A percentile compares a stretch with the other conserved stretches of the same genome.
Evolutionary conservation across 306 rosid genomes (phyloP).

Genomic region (Pachyrhizus erosus): DNA sequence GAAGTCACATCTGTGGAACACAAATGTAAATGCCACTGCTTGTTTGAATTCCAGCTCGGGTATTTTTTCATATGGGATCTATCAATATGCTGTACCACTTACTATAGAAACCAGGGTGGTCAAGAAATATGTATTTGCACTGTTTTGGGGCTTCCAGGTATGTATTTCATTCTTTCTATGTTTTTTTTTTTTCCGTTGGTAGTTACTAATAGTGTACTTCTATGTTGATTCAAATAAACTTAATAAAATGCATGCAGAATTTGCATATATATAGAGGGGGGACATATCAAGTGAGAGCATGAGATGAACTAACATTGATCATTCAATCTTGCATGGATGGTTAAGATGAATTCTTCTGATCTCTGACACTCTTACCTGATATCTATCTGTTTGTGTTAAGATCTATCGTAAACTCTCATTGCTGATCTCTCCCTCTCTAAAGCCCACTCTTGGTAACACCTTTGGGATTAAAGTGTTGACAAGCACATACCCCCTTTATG

Average conservation of each 20-base stretch:
- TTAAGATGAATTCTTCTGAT: neutral
- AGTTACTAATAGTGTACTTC: neutral
- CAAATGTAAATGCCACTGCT: neutral
- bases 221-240: neutral
- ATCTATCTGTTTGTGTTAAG: neutral
- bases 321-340: neutral
- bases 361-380: neutral
- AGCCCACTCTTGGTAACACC: neutral
- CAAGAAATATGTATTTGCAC: constrained; percentile 43
- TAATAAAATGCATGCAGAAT: neutral
- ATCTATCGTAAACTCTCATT: neutral
- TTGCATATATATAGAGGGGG: neutral
- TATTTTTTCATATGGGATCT: constrained; percentile 40
- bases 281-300: neutral
- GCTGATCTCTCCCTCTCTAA: neutral
- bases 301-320: neutral
- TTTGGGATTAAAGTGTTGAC: neutral
- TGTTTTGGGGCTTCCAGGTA: constrained; percentile 52
- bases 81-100: constrained; percentile 28
- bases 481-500: constrained; percentile 3
- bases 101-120: constrained; percentile 35
- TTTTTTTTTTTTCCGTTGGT: neutral
- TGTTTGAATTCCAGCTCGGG: constrained; percentile 49
- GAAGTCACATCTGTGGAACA: neutral
- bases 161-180: neutral